Evolutionary conservation across 1,284 basidiomycete species (phyloP).

Genomic region (Exobasidium cylindrosporum): DNA sequence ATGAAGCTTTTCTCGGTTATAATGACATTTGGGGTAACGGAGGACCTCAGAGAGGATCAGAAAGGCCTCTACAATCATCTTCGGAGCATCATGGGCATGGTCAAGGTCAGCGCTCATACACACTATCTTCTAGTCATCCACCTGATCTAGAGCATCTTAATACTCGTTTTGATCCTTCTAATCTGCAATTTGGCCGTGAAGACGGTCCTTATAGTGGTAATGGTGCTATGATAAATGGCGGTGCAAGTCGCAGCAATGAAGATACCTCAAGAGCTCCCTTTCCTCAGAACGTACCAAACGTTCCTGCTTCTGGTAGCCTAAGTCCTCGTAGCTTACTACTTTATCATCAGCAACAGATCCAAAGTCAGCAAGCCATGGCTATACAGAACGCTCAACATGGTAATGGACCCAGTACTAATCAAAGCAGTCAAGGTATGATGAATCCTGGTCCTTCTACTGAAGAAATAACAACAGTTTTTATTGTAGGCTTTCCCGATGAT

Average conservation of each 20-base stretch:
- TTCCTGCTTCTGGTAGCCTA: conserved; percentile 29
- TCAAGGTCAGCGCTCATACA: neutral
- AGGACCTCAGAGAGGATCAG: conserved; percentile 8
- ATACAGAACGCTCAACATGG: conserved; percentile 29
- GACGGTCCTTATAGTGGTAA: conserved; percentile 14
- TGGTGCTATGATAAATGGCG: conserved; percentile 12
- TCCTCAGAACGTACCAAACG: conserved; percentile 13
- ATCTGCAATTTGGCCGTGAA: conserved; percentile 8
- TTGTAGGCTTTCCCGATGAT: conserved; percentile 97
- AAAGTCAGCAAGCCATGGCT: conserved; percentile 24
- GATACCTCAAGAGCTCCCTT: neutral
- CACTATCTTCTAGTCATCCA: neutral
- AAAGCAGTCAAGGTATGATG: neutral
- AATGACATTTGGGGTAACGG: conserved; percentile 31
- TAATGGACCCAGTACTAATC: neutral
- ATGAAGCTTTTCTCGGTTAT: conserved; percentile 41
- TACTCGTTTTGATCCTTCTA: conserved; percentile 10
- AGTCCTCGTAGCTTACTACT: conserved; percentile 46
- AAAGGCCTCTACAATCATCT: neutral
- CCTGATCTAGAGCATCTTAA: neutral
- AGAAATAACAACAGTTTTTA: conserved; percentile 96
- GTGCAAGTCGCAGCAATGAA: neutral
- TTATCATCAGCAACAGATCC: conserved; percentile 42
- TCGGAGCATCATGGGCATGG: neutral
- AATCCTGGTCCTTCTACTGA: conserved; percentile 58